A percentile compares a stretch with the other conserved stretches of the same genome.
phyloP scores from a whole-genome alignment of 1,284 basidiomycete species.

The Microstroma glucosiphilum region DNA sequence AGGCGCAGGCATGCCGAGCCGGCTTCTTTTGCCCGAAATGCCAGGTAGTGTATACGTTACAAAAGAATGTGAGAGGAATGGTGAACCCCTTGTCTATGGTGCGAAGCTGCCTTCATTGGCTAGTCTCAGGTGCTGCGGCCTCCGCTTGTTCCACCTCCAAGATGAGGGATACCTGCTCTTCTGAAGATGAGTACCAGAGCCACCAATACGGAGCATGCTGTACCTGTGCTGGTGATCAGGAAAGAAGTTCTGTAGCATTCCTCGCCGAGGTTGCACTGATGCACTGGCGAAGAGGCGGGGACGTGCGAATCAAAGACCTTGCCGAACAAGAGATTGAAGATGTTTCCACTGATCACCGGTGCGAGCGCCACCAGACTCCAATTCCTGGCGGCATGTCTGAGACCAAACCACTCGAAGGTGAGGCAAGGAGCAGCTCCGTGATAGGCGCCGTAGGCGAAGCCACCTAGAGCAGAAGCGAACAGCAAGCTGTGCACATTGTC shows the following conservation, averaged over 20 bases:
- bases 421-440: slow-evolving; percentile 73
- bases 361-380: slow-evolving; percentile 73
- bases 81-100: neutral
- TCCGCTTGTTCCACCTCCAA: neutral
- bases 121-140: neutral
- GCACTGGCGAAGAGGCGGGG: slow-evolving; percentile 15
- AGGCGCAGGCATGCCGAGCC: neutral
- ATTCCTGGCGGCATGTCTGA: slow-evolving; percentile 75
- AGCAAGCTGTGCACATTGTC: slow-evolving; percentile 63
- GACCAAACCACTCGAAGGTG: slow-evolving; percentile 78
- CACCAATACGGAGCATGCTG: slow-evolving; percentile 26
- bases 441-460: slow-evolving; percentile 68
- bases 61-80: neutral
- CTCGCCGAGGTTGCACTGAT: slow-evolving; percentile 40
- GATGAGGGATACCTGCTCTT: slow-evolving; percentile 13
- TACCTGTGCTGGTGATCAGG: slow-evolving; percentile 31
- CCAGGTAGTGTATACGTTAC: neutral
- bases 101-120: neutral
- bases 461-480: slow-evolving; percentile 67
- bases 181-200: slow-evolving; percentile 29
- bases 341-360: slow-evolving; percentile 72
- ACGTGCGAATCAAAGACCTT: slow-evolving; percentile 32
- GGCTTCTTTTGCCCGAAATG: neutral
- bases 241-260: slow-evolving; percentile 48
- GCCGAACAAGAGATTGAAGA: slow-evolving; percentile 79